phyloP scores from a whole-genome alignment of 163 green algal genomes.

The Chlorella variabilis region DNA sequence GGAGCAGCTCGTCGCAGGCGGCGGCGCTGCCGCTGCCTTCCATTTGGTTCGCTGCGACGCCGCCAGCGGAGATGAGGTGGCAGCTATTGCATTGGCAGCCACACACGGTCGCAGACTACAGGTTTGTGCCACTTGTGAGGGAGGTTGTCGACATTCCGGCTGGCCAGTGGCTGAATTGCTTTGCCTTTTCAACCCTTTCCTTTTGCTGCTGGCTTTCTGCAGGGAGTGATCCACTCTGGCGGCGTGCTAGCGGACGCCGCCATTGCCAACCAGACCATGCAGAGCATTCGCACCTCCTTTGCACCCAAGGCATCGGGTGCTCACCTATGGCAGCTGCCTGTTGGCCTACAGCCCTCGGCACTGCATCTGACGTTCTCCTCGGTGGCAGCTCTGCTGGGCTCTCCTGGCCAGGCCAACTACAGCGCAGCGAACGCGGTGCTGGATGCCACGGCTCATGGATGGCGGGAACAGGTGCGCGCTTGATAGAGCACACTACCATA shows the following conservation, averaged over 20 bases:
- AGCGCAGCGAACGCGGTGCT: conserved; percentile 82
- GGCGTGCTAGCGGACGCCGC: conserved; percentile 78
- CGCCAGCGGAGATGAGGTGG: conserved; percentile 30
- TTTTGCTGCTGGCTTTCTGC: neutral
- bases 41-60: conserved; percentile 44
- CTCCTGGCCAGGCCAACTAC: conserved; percentile 91
- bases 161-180: too few relatives aligned
- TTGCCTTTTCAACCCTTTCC: too few relatives aligned
- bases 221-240: conserved; percentile 73
- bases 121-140: too few relatives aligned
- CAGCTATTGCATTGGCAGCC: neutral
- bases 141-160: too few relatives aligned
- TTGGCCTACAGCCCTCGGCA: conserved; percentile 13
- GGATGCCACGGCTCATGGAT: conserved; percentile 47
- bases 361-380: conserved; percentile 64
- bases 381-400: conserved; percentile 73
- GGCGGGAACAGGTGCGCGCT: conserved; percentile 39
- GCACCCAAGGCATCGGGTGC: conserved; percentile 54
- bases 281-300: conserved; percentile 43
- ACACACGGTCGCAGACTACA: neutral
- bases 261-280: conserved; percentile 64
- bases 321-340: conserved; percentile 34
- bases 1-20: neutral
- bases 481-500: too few relatives aligned
- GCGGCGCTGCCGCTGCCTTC: conserved; percentile 13